Evolutionary conservation across 352 stramenopile genomes (phyloP).

Genomic region (Aphanomyces astaci): DNA sequence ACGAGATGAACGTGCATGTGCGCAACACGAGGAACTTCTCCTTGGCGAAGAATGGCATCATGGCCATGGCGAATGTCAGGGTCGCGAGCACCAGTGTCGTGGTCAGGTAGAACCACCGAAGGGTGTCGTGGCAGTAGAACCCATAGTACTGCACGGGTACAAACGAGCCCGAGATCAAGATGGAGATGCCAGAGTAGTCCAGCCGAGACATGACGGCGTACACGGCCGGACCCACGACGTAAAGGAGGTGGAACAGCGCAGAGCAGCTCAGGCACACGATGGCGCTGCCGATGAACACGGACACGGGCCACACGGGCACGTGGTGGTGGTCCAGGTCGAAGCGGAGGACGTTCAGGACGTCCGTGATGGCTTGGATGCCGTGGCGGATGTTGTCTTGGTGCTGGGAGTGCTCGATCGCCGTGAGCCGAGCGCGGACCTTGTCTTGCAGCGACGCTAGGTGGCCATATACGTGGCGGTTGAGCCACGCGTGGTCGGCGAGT

Average conservation of each 20-base stretch:
- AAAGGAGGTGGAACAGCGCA: constrained; percentile 76
- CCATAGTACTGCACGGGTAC: constrained; percentile 84
- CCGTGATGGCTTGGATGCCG: constrained; percentile 15
- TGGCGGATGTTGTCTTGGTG: not conserved
- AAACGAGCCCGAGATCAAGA: constrained; percentile 79
- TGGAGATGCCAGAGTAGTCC: constrained; percentile 80
- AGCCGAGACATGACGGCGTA: constrained; percentile 74
- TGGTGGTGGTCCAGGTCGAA: constrained; percentile 39
- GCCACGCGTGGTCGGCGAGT: constrained; percentile 7
- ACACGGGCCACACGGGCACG: constrained; percentile 78
- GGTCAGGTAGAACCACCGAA: constrained; percentile 41
- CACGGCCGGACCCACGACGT: constrained; percentile 61
- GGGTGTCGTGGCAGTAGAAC: constrained; percentile 68
- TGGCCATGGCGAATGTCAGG: constrained; percentile 62
- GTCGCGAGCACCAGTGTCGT: constrained; percentile 64
- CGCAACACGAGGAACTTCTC: constrained; percentile 67
- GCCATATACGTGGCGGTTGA: not conserved
- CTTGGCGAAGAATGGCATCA: constrained; percentile 64
- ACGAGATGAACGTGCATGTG: constrained; percentile 65
- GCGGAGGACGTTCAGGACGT: not conserved
- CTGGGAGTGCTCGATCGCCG: not conserved
- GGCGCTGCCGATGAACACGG: constrained; percentile 75
- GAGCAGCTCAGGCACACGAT: constrained; percentile 77
- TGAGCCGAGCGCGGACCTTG: not conserved
- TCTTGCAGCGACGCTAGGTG: constrained; percentile 2